Evolutionary conservation across 2,329 filamentous ascomycete species (phyloP), one percentile per base, ranked within the genome.

Genomic region (Botrytis cinerea): DNA sequence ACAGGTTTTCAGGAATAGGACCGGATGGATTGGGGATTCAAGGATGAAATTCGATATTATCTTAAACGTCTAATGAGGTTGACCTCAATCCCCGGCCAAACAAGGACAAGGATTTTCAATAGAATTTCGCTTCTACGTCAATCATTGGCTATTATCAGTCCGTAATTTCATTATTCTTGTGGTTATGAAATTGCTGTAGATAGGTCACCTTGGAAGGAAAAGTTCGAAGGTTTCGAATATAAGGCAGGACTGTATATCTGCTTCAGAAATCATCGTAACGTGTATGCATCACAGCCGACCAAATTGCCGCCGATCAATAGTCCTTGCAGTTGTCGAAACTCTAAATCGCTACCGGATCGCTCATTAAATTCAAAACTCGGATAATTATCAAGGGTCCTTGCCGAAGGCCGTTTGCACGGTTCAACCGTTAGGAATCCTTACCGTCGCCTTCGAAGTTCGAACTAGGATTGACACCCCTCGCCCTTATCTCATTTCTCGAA

Each of bases 371-470:
- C 62, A 67, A 67, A 60, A 67, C 61, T 72, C 60, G 46, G 60
- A 38, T 72, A 67, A 70, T 40, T 67, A 51, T 68, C 62, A 28
- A 72, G 71, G 71, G 71, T 72, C 63, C 40, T 60, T 71, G 62
- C 63, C 71, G 71, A 60, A 46, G 51, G 48, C 71, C 71, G 28
- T 61, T 69, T 57, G 71, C 71, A 72, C 63, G 40, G 62, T 69
- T 64, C 71, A 72, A 18, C 71, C 51, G 71, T 69, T 72, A 43
- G 46, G 25, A 43, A 72, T 72, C 71, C 71, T 72, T 59, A 63
- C 43, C 51, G 51, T 25, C 20, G 35, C n/a, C 61, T 40, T n/a
- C 35, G 10, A 57, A 57, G n/a, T 57, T 28, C n/a, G 51, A 57
- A 57, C 40, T 12, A 32, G 40, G 61, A 43, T 28, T 28, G 28